Conservation (phyloP, 148 eudicot genomes). For the Persicaria maculosa region DNA sequence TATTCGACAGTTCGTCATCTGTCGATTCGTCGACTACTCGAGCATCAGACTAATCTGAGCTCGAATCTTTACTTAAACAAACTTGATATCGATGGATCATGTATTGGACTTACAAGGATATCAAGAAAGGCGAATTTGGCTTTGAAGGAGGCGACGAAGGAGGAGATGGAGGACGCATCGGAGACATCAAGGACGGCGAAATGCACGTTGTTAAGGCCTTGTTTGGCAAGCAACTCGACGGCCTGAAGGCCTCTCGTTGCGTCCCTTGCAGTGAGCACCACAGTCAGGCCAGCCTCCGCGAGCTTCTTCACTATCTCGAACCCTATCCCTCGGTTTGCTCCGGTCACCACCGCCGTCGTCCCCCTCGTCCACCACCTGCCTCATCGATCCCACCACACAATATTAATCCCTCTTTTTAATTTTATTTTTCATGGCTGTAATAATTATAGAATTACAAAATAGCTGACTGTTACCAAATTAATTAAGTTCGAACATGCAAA, state of each 20-base stretch:
- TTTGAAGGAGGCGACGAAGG: slow-evolving; percentile 46
- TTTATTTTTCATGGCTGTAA: too few relatives aligned
- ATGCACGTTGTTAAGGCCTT: slow-evolving; percentile 24
- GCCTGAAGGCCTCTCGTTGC: slow-evolving; percentile 42
- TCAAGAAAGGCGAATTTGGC: slow-evolving; percentile 38
- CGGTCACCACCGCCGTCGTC: slow-evolving; percentile 71
- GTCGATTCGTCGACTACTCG: too few relatives aligned
- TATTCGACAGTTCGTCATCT: too few relatives aligned
- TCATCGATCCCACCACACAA: too few relatives aligned
- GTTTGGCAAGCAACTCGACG: slow-evolving; percentile 29
- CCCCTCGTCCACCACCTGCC: slow-evolving; percentile 88
- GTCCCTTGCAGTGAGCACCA: slow-evolving; percentile 71
- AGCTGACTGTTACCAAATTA: too few relatives aligned
- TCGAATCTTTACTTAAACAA: too few relatives aligned
- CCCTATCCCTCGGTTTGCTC: slow-evolving; percentile 87
- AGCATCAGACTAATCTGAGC: too few relatives aligned
- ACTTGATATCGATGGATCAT: not conserved
- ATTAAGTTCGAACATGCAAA: too few relatives aligned
- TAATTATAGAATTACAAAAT: too few relatives aligned
- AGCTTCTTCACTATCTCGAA: slow-evolving; percentile 51
- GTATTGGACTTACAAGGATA: slow-evolving; percentile 38
- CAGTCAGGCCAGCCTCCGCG: slow-evolving; percentile 63
- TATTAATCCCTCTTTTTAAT: too few relatives aligned
- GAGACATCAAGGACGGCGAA: slow-evolving; percentile 49
- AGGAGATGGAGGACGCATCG: slow-evolving; percentile 32